Evolutionary conservation across 495 filamentous ascomycete species (phyloP), one percentile per base, ranked within the genome.

Genomic region (Cryomyces minteri): DNA sequence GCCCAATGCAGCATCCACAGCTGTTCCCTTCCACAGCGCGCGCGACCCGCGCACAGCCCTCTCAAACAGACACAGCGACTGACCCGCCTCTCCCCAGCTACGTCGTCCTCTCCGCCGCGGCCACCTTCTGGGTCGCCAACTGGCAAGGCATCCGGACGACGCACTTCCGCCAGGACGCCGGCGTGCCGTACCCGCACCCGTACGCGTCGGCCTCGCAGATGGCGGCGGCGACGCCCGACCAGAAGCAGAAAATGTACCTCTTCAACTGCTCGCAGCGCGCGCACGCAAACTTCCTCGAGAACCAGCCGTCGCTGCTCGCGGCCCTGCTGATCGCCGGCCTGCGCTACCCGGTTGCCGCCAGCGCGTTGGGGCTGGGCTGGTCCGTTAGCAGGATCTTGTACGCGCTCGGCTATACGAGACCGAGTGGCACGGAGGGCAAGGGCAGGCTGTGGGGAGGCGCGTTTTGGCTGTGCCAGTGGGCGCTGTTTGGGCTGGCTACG

Each of bases 211-310:
- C 54, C 45, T 58, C 62, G 42, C 56, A 59, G 47, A 39, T 51
- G 41, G 7, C 37, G 12, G 47, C 56, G 14, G 47, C 51, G 5
- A 34, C 38, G 10, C 46, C 55, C 10, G 49, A 51, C 8, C 44
- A 51, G 29, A 49, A 58, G 39, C 51, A 59, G 44, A 55, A 49
- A 0, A 53, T 62, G 52, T 53, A 59, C 47, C 47, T 55, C 25
- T 65, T 65, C 61, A 67, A 67, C 54, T 59, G 61, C 55, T 59
- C 61, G 9, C 64, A 67, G 54, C 61, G 64, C 43, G 56, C 55
- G 0, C 62, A 66, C 49, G 53, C 45, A 39, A 67, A 67, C 54
- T 63, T 45, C 52, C 44, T 60, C 43, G 64, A 67, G 52, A 61
- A 66, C 59, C 52, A 56, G 12, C 37, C 52, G 1, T 39, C 40